Conservation (phyloP, 2,329 filamentous ascomycete species). For the Talaromyces sp. region DNA sequence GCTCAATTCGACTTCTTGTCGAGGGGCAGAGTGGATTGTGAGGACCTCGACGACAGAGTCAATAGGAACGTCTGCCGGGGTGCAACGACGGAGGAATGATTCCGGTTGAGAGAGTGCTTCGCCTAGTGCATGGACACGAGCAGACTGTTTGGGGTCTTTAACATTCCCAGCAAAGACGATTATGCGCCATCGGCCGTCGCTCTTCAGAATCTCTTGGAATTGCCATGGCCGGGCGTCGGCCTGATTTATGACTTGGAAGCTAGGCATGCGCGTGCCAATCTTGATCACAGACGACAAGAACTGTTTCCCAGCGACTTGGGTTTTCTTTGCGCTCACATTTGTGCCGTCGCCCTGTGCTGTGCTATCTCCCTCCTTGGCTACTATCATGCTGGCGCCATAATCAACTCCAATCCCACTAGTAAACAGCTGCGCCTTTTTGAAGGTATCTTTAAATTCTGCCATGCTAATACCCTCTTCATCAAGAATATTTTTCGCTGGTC, state of each 20-base stretch:
- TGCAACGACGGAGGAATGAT: constrained; percentile 1
- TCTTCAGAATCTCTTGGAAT: constrained; percentile 30
- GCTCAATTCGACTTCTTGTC: background rate
- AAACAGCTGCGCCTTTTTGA: constrained; percentile 53
- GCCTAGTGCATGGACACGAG: constrained; percentile 29
- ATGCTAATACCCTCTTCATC: constrained; percentile 59
- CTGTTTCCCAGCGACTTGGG: constrained; percentile 11
- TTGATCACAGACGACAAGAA: constrained; percentile 9
- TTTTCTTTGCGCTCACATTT: constrained; percentile 8
- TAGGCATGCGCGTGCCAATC: constrained; percentile 38
- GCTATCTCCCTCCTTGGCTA: constrained; percentile 45
- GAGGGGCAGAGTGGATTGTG: background rate
- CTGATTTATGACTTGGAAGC: constrained; percentile 48
- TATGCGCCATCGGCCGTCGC: constrained; percentile 19
- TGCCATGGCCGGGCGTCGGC: constrained; percentile 28
- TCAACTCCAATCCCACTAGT: constrained; percentile 55
- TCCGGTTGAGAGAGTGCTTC: background rate
- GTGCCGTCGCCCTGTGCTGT: constrained; percentile 15
- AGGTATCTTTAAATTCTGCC: constrained; percentile 52
- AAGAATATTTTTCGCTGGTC: constrained; percentile 47
- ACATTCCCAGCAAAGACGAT: constrained; percentile 6
- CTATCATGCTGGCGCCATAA: constrained; percentile 45
- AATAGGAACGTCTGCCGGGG: background rate
- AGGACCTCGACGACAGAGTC: constrained; percentile 3
- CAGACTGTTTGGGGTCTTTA: constrained; percentile 33